Base-by-base conservation (phyloP, 768 basidiomycete species). In the Lactifluus hygrophoroides region DNA sequence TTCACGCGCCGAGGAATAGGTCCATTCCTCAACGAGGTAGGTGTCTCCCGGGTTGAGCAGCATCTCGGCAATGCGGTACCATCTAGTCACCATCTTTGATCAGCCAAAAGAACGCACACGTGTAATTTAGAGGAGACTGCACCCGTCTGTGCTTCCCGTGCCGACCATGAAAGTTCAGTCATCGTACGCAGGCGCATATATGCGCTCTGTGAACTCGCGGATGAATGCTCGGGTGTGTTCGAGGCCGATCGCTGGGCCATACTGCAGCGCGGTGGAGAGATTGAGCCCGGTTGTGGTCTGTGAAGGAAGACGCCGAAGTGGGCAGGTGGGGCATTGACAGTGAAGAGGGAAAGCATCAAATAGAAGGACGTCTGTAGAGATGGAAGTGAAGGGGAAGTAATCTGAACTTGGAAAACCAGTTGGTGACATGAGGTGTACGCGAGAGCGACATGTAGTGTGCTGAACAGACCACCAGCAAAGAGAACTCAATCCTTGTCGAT, bases 131-230 rank as follows among this genome's bases (percentile, higher is more conserved):
- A 17, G 11, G 42, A 23, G 21, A 7, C 32, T 34, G 38, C 49
- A 75, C 66, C 80, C 86, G 66, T 87, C 88, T 0, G 87, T 90
- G 66, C 87, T 89, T 14, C 88, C 88, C 17, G 76, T 75, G 56
- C 85, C 78, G 0, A 83, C 65, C 25, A 89, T 67, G 1, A 77
- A 79, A 3, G 74, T 70, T 67, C 74, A 88, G 67, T 90, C 78
- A 8, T 71, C 67, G 69, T 87, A 88, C 3, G 71, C 84, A 1
- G 86, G 84, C 51, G 74, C 77, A 68, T 77, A 81, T 2, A 84
- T 74, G 57, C 69, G 79, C 35, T 63, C 64, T 10, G 79, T 75
- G 65, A 88, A 85, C 47, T 85, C 80, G 40, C 76, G 66, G 40
- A 86, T 68, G 66, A 89, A 79, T 19, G 72, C 67, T 50, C 79